Base-by-base conservation (phyloP, 345 rosid genomes). In the Populus ilicifolia region DNA sequence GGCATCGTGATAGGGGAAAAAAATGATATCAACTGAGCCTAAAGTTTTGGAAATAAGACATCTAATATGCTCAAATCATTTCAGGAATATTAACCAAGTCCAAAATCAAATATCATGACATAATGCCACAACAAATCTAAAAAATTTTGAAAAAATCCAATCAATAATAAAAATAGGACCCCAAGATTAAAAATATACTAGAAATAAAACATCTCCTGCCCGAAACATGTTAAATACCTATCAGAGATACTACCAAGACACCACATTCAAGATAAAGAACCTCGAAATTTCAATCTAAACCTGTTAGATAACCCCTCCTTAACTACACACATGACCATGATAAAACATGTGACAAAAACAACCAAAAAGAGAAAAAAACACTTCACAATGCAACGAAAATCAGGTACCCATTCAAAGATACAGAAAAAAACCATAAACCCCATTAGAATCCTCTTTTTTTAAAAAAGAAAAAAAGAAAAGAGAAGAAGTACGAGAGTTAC, bases 401-500 rank as follows among this genome's bases (percentile, higher is more conserved):
- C 2, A 8, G 21, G 62, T n/a, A 56, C 25, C 62, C 25, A 2
- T 54, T n/a, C 25, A 56, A 56, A 56, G 62, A 56, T 54, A 8
- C 25, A 21, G 25, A 56, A 56, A 21, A 21, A 21, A 52, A 21
- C 25, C 17, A 1, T 3, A 36, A 33, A 71, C n/a, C 56, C 23
- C 14, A 29, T 36, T 13, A 30, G 67, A 27, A 20, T 16, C 30
- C 18, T 48, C 0, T 4, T 0, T 33, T 33, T 33, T 33, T 14
- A 63, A 20, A 6, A 73, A 33, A 46, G 69, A 29, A n/a, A 17
- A 17, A 8, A n/a, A n/a, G n/a, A n/a, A n/a, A n/a, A n/a, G n/a
- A n/a, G n/a, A n/a, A 48, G 9, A 9, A 77, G 41, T 10, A 61
- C 30, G 35, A 2, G 41, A 35, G 71, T 81, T 86, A 88, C 90